These are phyloP conservation scores for Rhodotorula glutinis DNA, from an alignment of 1,284 basidiomycete species.

Conservation along the genomic window DNA sequence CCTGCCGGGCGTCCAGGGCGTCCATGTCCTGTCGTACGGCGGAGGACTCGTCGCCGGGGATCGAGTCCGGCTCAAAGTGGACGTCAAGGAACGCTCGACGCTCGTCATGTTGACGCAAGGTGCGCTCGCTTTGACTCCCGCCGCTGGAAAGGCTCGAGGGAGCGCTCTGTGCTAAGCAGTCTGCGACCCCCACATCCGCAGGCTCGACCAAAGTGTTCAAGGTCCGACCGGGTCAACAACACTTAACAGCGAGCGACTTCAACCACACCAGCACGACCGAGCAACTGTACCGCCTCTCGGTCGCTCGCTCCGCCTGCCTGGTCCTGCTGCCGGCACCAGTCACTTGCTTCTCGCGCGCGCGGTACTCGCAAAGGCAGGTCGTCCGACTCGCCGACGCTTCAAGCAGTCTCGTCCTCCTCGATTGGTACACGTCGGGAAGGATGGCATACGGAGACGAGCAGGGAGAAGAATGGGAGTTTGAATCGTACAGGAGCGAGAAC, in stretches of 20 bases:
- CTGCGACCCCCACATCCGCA: not conserved
- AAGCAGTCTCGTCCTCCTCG: slow-evolving; percentile 60
- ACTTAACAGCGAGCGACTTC: slow-evolving; percentile 42
- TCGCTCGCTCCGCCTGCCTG: slow-evolving; percentile 59
- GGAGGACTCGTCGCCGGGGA: slow-evolving; percentile 92
- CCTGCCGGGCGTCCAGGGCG: slow-evolving; percentile 58
- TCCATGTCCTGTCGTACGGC: slow-evolving; percentile 84
- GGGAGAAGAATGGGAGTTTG: slow-evolving; percentile 81
- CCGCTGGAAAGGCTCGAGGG: not conserved
- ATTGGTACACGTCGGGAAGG: slow-evolving; percentile 86
- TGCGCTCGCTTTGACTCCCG: slow-evolving; percentile 39
- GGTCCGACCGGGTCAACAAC: slow-evolving; percentile 54
- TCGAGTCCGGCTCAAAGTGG: slow-evolving; percentile 61
- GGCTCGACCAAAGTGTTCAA: slow-evolving; percentile 95
- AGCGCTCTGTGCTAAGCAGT: no score
- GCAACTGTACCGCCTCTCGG: slow-evolving; percentile 59
- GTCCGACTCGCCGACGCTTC: slow-evolving; percentile 61
- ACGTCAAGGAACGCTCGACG: slow-evolving; percentile 58
- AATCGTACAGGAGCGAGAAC: slow-evolving; percentile 77
- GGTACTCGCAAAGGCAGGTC: slow-evolving; percentile 74
- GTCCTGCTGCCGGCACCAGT: slow-evolving; percentile 86
- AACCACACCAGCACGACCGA: slow-evolving; percentile 46
- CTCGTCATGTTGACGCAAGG: slow-evolving; percentile 80
- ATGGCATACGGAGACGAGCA: slow-evolving; percentile 14
- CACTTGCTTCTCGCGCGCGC: slow-evolving; percentile 80